Percentiles rank a stretch among this genome's conserved stretches.
These are phyloP conservation scores for Suhomyces terraborum DNA, from an alignment of 1,139 yeast genomes.

Conservation along the genomic window DNA sequence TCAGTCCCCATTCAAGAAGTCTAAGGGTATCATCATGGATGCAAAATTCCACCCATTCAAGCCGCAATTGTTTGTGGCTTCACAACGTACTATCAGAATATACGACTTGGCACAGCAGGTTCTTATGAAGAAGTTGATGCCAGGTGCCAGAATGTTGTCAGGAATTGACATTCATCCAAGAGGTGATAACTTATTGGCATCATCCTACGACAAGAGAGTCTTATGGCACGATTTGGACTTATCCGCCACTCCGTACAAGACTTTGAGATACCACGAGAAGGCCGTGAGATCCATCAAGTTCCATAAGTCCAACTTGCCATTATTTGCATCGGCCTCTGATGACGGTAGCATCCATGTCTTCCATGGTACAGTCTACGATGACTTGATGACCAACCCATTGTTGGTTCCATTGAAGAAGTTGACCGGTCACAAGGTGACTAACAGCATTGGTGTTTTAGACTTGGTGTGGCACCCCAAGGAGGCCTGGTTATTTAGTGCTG, in stretches of 20 bases:
- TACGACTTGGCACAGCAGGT: constrained; percentile 89
- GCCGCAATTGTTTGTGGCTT: constrained; percentile 91
- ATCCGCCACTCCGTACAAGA: constrained; percentile 88
- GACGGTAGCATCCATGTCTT: constrained; percentile 92
- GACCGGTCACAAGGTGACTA: constrained; percentile 83
- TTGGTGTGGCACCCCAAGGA: constrained; percentile 97
- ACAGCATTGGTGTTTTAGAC: constrained; percentile 86
- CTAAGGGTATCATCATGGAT: constrained; percentile 93
- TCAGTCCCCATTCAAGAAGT: constrained; percentile 94
- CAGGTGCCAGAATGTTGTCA: constrained; percentile 96
- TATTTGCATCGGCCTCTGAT: constrained; percentile 95
- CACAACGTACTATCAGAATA: constrained; percentile 87
- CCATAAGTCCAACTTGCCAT: constrained; percentile 83
- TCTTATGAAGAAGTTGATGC: constrained; percentile 78
- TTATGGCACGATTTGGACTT: constrained; percentile 97
- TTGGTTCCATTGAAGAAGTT: constrained; percentile 94
- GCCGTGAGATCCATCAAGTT: constrained; percentile 88
- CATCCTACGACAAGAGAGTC: constrained; percentile 92
- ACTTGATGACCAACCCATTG: constrained; percentile 91
- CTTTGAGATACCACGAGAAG: constrained; percentile 89
- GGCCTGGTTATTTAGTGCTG: constrained; percentile 98
- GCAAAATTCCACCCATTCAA: constrained; percentile 97
- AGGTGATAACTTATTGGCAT: constrained; percentile 91
- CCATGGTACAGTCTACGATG: constrained; percentile 97
- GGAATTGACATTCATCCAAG: constrained; percentile 92